Base-by-base conservation (phyloP, 2,329 filamentous ascomycete genomes). In the Aspergillus pseudonomiae region DNA sequence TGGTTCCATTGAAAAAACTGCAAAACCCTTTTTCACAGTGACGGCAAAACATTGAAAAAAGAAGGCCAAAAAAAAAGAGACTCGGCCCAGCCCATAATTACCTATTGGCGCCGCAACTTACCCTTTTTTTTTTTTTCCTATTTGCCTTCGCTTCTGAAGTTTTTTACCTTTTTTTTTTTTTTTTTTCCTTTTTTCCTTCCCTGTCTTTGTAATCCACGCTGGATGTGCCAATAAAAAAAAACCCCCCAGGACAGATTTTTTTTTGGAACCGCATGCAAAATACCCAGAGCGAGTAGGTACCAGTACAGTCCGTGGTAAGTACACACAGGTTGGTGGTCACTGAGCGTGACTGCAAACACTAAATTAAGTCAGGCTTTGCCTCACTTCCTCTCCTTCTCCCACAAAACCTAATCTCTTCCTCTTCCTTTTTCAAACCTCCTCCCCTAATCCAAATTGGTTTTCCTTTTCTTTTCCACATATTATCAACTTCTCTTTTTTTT, bases 391-490 rank as follows among this genome's bases (percentile, higher is more conserved):
- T 66, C 64, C 66, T 68, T 63, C 61, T 62, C 59, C 64, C 65
- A 66, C 65, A 74, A 74, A 73, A 69, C 71, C 71, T 75, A 67
- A 67, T 70, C 59, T 65, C 66, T 50, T 62, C 64, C 57, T 61
- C 61, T 53, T 63, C 59, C 64, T 60, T 65, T 60, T 65, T 64
- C 62, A 62, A 60, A 52, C 60, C 61, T 66, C 58, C 57, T 64
- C 60, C 63, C 60, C 56, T 57, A 59, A 63, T 63, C 63, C 53
- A 59, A 59, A 60, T 60, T 63, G 58, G 46, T 60, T 66, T 61
- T 48, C 55, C 53, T 63, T 65, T 65, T 57, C 57, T 61, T 65
- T 62, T 61, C 67, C 62, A 63, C 67, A 68, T 64, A 48, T 45
- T 66, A 63, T 62, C 64, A 59, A 63, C 60, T 63, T 64, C 59